These are phyloP conservation scores for Sicyos baderoa DNA, from an alignment of 306 rosid species.

Conservation along the genomic window DNA sequence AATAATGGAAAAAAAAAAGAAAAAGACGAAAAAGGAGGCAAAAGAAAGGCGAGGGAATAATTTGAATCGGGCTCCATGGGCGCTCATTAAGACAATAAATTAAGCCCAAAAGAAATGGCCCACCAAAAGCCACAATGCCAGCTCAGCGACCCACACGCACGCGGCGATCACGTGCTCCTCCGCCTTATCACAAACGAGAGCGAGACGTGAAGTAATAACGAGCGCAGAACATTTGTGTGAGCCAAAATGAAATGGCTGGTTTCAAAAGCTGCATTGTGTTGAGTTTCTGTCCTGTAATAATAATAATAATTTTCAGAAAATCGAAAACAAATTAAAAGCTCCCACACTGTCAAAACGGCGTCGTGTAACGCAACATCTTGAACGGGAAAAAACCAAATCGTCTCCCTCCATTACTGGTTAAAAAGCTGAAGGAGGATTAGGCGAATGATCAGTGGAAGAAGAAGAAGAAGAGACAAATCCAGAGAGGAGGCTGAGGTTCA, in stretches of 20 bases:
- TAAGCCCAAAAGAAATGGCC: slow-evolving; percentile 10
- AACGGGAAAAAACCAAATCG: slow-evolving; percentile 17
- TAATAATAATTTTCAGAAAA: neutral
- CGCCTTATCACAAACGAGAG: slow-evolving; percentile 41
- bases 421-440: slow-evolving; percentile 16
- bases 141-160: slow-evolving; percentile 23
- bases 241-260: slow-evolving; percentile 19
- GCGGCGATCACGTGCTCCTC: slow-evolving; percentile 28
- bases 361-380: slow-evolving; percentile 23
- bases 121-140: neutral
- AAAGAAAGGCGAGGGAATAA: neutral
- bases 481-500: neutral
- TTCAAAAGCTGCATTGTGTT: neutral
- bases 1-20: too few species aligned
- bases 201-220: slow-evolving; percentile 39
- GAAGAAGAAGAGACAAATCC: slow-evolving; percentile 14
- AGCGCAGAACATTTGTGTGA: slow-evolving; percentile 51
- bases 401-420: slow-evolving; percentile 2
- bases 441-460: slow-evolving; percentile 20
- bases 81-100: neutral
- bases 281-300: neutral
- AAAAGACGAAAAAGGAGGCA: neutral
- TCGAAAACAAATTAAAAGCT: neutral
- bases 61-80: slow-evolving; percentile 16
- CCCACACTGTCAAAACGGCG: slow-evolving; percentile 28